These are phyloP conservation scores for Bacidia rubella DNA, from an alignment of 495 filamentous ascomycete species.

Conservation along the genomic window DNA sequence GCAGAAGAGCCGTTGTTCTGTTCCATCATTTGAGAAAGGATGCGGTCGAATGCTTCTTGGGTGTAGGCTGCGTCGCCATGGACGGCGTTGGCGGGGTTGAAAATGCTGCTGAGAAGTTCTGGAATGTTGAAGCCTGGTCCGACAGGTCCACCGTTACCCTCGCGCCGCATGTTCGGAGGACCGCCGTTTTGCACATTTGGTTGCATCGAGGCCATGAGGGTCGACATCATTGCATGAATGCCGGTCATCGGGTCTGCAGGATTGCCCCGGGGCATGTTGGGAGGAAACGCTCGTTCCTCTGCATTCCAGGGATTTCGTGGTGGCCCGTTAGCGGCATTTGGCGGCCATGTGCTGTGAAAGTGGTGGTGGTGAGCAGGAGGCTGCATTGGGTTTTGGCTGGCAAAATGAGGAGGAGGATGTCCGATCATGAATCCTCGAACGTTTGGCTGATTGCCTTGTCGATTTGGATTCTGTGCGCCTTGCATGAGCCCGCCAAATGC, in stretches of 20 bases:
- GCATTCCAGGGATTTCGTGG: not conserved
- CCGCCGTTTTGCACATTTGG: not conserved
- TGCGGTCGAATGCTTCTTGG: constrained; percentile 79
- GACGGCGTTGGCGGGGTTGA: constrained; percentile 42
- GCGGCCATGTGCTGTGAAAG: constrained; percentile 2
- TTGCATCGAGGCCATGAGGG: not conserved
- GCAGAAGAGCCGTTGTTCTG: constrained; percentile 60
- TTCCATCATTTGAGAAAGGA: constrained; percentile 81
- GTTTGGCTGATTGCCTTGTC: not conserved
- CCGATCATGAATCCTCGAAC: not conserved
- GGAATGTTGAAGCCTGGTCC: constrained; percentile 8
- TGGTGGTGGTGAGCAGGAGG: constrained; percentile 10
- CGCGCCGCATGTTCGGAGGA: not conserved
- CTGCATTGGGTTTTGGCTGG: not conserved
- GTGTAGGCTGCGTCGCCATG: constrained; percentile 81
- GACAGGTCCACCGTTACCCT: not conserved
- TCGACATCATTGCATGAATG: constrained; percentile 4
- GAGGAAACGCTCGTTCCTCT: constrained; percentile 2
- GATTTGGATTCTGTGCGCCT: constrained; percentile 2
- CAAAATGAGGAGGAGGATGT: not conserved
- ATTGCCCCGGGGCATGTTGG: constrained; percentile 1
- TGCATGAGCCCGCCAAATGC: constrained; percentile 3
- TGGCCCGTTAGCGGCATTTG: not conserved
- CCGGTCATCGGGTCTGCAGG: not conserved
- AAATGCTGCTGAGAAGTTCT: constrained; percentile 35